phyloP scores from a whole-genome alignment of 2,329 filamentous ascomycete genomes.

The Penicillium nordicum region DNA sequence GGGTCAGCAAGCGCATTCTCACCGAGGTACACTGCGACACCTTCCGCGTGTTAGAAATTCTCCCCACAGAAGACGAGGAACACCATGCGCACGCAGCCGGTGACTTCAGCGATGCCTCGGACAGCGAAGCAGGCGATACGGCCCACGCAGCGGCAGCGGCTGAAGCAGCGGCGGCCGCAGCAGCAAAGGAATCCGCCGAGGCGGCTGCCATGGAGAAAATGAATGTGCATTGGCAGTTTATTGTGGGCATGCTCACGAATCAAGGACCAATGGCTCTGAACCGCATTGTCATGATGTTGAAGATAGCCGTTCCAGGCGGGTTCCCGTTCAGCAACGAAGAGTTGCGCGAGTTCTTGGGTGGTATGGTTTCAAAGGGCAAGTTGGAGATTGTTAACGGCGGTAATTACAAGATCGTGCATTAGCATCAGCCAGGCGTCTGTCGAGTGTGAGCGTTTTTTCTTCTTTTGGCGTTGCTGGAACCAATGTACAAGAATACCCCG shows the following conservation, averaged over 20 bases:
- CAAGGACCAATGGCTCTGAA: slow-evolving; percentile 76
- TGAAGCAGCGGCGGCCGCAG: slow-evolving; percentile 40
- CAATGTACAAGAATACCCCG: slow-evolving; percentile 1
- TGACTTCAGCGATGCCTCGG: slow-evolving; percentile 15
- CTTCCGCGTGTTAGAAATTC: slow-evolving; percentile 57
- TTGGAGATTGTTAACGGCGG: slow-evolving; percentile 65
- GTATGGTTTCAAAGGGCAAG: slow-evolving; percentile 70
- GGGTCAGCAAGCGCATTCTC: slow-evolving; percentile 58
- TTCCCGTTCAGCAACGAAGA: slow-evolving; percentile 91
- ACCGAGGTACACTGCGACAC: slow-evolving; percentile 46
- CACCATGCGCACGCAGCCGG: slow-evolving; percentile 19
- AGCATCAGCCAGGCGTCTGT: background rate
- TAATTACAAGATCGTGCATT: slow-evolving; percentile 58
- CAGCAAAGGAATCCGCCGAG: slow-evolving; percentile 47
- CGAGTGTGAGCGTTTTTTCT: background rate
- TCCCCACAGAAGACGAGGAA: slow-evolving; percentile 37
- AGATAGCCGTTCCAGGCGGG: slow-evolving; percentile 81
- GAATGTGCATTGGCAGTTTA: slow-evolving; percentile 83
- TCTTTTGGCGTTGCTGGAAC: slow-evolving; percentile 12
- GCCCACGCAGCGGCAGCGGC: slow-evolving; percentile 39
- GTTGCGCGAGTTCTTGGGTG: slow-evolving; percentile 71
- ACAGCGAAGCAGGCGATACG: slow-evolving; percentile 25
- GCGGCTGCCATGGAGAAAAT: slow-evolving; percentile 65
- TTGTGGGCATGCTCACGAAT: slow-evolving; percentile 93
- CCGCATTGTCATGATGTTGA: slow-evolving; percentile 91